Evolutionary conservation across 106 monocot genomes (phyloP).

Genomic region (Platanthera guangdongensis): DNA sequence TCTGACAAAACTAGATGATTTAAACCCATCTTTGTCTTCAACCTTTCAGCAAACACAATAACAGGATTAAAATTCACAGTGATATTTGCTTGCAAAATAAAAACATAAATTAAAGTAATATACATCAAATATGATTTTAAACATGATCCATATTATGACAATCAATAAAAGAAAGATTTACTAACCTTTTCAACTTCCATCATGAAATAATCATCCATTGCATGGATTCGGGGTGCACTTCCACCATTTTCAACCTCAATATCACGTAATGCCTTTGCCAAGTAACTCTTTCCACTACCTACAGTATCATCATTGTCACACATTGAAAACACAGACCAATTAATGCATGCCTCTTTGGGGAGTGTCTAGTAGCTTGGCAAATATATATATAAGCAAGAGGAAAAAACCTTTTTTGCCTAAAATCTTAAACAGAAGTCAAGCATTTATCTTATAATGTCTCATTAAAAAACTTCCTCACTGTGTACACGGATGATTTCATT

Average conservation of each 20-base stretch:
- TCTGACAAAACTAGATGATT: conserved; percentile 43
- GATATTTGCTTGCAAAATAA: background rate
- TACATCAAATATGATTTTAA: background rate
- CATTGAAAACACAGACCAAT: conserved; percentile 1
- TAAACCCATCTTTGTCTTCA: conserved; percentile 70
- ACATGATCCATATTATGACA: background rate
- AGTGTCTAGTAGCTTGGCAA: background rate
- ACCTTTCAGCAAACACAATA: conserved; percentile 24
- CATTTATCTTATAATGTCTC: background rate
- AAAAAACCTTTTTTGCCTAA: background rate
- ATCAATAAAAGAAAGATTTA: background rate
- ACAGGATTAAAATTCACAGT: background rate
- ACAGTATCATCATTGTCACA: background rate
- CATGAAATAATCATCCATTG: conserved; percentile 99
- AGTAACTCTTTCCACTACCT: conserved; percentile 99
- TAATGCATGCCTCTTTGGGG: background rate
- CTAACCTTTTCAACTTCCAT: conserved; percentile 93
- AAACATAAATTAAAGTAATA: background rate
- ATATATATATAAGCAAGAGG: background rate
- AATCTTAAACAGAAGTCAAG: background rate
- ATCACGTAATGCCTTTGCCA: conserved; percentile 82
- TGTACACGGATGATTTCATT: background rate
- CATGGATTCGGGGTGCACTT: conserved; percentile 83
- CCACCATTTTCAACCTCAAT: conserved; percentile 94
- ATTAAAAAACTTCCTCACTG: background rate